Percentiles rank a stretch among this genome's conserved stretches.
Evolutionary conservation across 257 asterid species (phyloP).

Genomic region (Solanum verrucosum): DNA sequence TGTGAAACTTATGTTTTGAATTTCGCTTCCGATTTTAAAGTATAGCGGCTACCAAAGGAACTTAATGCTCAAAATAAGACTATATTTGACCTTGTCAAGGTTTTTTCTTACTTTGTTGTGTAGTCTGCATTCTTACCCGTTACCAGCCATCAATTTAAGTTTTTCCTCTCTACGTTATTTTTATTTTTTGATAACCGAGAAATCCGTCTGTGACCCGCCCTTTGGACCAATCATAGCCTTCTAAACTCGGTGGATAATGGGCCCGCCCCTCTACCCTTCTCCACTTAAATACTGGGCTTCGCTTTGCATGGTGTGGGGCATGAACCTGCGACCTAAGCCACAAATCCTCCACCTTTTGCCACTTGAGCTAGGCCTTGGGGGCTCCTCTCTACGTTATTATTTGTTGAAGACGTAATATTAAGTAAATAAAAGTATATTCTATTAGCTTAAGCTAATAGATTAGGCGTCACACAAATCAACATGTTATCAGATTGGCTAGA

Average conservation of each 20-base stretch:
- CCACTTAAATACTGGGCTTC: no score
- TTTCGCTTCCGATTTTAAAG: background rate
- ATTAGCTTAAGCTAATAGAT: background rate
- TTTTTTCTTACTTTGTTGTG: background rate
- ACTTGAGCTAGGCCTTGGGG: no score
- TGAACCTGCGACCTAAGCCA: no score
- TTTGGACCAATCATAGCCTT: no score
- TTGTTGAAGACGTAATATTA: background rate
- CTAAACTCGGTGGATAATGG: no score
- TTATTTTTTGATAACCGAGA: no score
- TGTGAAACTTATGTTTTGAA: background rate
- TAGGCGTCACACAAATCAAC: background rate
- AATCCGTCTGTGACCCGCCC: no score
- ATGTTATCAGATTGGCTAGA: background rate
- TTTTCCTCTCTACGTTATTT: background rate
- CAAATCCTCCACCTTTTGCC: no score
- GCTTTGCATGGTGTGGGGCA: no score
- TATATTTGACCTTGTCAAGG: background rate
- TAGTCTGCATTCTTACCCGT: background rate
- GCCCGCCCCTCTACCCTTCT: no score
- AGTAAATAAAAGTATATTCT: background rate
- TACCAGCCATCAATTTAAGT: background rate
- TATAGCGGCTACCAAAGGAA: background rate
- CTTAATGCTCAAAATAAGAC: background rate
- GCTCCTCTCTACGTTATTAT: background rate